Conservation (phyloP, 768 basidiomycete species). For the Crepidotus variabilis region DNA sequence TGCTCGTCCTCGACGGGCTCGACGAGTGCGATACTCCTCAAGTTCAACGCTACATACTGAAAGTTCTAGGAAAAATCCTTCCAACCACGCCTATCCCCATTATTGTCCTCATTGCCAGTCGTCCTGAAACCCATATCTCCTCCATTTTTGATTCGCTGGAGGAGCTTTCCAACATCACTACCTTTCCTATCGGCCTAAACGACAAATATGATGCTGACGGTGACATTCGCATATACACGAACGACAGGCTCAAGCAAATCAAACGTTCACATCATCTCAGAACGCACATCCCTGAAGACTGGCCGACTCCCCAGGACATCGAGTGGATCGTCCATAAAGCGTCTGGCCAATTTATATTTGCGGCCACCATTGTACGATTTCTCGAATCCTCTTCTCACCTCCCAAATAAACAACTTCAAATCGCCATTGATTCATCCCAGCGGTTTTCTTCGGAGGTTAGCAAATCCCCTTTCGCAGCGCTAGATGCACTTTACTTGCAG, state of each 20-base stretch:
- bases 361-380: conserved; percentile 1
- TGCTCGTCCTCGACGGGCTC: conserved; percentile 15
- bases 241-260: conserved; percentile 8
- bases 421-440: not conserved
- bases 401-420: not conserved
- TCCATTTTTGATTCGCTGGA: not conserved
- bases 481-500: conserved; percentile 5
- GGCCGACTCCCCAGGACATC: conserved; percentile 9
- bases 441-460: not conserved
- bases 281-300: conserved; percentile 3
- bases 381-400: conserved; percentile 3
- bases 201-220: conserved; percentile 7
- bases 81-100: not conserved
- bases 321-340: conserved; percentile 5
- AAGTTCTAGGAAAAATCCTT: not conserved
- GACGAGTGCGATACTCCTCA: conserved; percentile 10
- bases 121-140: conserved; percentile 10
- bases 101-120: conserved; percentile 12
- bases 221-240: conserved; percentile 12
- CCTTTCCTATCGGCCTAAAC: conserved; percentile 9
- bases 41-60: conserved; percentile 7
- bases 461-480: not conserved
- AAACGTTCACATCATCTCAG: conserved; percentile 6
- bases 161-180: not conserved
- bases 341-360: conserved; percentile 6